Conservation (phyloP, 2,329 filamentous ascomycete genomes). For the Colletotrichum melonis region DNA sequence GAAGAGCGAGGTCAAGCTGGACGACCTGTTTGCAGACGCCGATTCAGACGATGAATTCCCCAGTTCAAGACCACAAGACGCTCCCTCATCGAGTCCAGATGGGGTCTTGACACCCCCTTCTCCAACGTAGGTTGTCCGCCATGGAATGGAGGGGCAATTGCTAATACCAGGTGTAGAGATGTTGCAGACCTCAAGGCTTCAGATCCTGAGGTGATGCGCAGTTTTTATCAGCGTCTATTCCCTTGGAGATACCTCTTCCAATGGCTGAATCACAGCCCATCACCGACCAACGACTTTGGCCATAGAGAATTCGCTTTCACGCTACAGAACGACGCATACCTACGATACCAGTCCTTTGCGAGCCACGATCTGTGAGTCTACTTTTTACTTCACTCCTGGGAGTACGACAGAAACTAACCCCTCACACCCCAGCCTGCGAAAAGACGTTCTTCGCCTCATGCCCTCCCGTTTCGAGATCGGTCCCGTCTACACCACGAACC, state of each 20-base stretch:
- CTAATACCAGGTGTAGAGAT: slow-evolving; percentile 42
- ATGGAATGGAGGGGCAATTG: background rate
- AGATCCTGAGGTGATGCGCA: slow-evolving; percentile 87
- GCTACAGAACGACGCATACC: slow-evolving; percentile 89
- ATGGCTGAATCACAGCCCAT: slow-evolving; percentile 95
- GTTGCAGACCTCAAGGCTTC: slow-evolving; percentile 60
- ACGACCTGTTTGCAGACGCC: slow-evolving; percentile 68
- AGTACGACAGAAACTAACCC: slow-evolving; percentile 21
- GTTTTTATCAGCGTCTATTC: slow-evolving; percentile 95
- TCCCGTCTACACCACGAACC: slow-evolving; percentile 95
- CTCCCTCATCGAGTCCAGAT: slow-evolving; percentile 54
- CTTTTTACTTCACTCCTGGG: background rate
- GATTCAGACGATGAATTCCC: slow-evolving; percentile 73
- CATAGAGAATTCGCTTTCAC: slow-evolving; percentile 98
- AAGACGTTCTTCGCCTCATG: slow-evolving; percentile 88
- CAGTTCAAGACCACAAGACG: slow-evolving; percentile 55
- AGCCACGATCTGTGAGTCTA: slow-evolving; percentile 62
- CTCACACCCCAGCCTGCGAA: slow-evolving; percentile 73
- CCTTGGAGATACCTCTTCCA: slow-evolving; percentile 96
- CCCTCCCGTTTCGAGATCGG: slow-evolving; percentile 98
- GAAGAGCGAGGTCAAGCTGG: slow-evolving; percentile 64
- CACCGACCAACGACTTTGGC: slow-evolving; percentile 86
- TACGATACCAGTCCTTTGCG: slow-evolving; percentile 83
- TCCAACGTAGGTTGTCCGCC: slow-evolving; percentile 51
- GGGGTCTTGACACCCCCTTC: slow-evolving; percentile 50